Base-by-base conservation (phyloP, 1,139 yeast species). In the Pichia sp. region DNA sequence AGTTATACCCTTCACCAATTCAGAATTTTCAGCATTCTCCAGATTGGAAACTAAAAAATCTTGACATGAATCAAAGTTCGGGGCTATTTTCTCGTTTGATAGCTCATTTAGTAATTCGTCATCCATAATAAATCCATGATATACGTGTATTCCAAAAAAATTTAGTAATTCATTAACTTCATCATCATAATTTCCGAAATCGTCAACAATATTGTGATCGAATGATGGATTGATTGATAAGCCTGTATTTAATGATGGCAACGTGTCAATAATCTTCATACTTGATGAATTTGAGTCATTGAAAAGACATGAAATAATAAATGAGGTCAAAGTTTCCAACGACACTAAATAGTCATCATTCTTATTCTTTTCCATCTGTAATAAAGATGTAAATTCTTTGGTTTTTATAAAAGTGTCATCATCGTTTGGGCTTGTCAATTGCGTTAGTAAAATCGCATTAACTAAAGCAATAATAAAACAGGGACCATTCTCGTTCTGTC, bases 401-500 rank as follows among this genome's bases (percentile, higher is more conserved):
- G 44, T 9, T 9, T 41, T 41, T 4, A 39, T 10, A 39, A 14
- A 22, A 14, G 22, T 10, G n/a, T 41, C 19, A 16, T 8, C 16
- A 16, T n/a, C 30, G 2, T 8, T 14, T 3, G 22, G 44, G 7
- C 11, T 41, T 22, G 34, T 25, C 22, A 34, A 18, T 11, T 45
- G 46, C n/a, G 39, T 16, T 0, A 45, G 28, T 9, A 47, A n/a
- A 31, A 89, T 65, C 0, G 90, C 79, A 65, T 91, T 91, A 49
- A 83, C 76, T 44, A 91, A 70, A 0, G 96, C 91, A n/a, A 90
- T 78, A 44, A 91, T 69, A 2, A 96, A 96, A 64, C 96, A 90
- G 0, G 96, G 96, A 0, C 96, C 97, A 62, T 90, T 88, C 46
- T 69, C 74, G 57, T 87, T 87, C 67, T 91, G 97, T 22, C 88